Evolutionary conservation across 1,284 basidiomycete genomes (phyloP).

Genomic region (Trametes versicolor): DNA sequence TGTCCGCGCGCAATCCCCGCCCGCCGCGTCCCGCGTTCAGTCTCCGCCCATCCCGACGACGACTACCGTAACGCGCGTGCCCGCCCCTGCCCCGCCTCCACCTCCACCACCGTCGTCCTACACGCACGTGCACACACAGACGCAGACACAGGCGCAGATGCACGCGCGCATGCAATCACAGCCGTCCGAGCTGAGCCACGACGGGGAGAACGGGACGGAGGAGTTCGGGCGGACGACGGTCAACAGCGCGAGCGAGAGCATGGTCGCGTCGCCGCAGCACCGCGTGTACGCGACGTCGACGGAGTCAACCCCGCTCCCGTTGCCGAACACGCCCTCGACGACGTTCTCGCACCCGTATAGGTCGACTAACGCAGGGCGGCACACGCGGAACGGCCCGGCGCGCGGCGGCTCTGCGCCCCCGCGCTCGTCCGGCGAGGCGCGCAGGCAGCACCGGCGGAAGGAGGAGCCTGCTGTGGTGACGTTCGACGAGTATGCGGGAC

Average conservation of each 20-base stretch:
- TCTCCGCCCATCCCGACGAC: slow-evolving; percentile 23
- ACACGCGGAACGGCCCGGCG: slow-evolving; percentile 3
- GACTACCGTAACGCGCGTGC: slow-evolving; percentile 9
- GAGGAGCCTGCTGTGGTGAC: slow-evolving; percentile 27
- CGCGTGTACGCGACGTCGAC: slow-evolving; percentile 26
- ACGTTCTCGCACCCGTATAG: slow-evolving; percentile 30
- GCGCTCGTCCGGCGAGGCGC: slow-evolving; percentile 8
- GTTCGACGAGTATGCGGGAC: slow-evolving; percentile 46
- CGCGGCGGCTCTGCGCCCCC: slow-evolving; percentile 22
- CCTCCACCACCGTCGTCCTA: slow-evolving; percentile 25
- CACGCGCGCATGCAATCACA: slow-evolving; percentile 24
- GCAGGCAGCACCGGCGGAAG: slow-evolving; percentile 20
- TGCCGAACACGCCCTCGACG: slow-evolving; percentile 30
- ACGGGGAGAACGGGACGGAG: slow-evolving; percentile 20
- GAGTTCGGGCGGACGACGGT: slow-evolving; percentile 10
- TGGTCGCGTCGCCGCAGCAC: slow-evolving; percentile 13
- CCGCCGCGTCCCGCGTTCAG: slow-evolving; percentile 25
- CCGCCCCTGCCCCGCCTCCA: slow-evolving; percentile 17
- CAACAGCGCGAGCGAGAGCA: slow-evolving; percentile 20
- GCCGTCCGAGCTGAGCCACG: slow-evolving; percentile 25
- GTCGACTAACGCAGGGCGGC: background rate
- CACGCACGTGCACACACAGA: slow-evolving; percentile 21
- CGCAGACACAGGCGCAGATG: slow-evolving; percentile 19
- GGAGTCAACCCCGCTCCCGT: slow-evolving; percentile 33
- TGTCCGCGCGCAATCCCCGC: slow-evolving; percentile 28